Percentiles rank a stretch among this genome's conserved stretches.
Evolutionary conservation across 495 filamentous ascomycete species (phyloP).

Genomic region (Lasiosphaeria miniovina): DNA sequence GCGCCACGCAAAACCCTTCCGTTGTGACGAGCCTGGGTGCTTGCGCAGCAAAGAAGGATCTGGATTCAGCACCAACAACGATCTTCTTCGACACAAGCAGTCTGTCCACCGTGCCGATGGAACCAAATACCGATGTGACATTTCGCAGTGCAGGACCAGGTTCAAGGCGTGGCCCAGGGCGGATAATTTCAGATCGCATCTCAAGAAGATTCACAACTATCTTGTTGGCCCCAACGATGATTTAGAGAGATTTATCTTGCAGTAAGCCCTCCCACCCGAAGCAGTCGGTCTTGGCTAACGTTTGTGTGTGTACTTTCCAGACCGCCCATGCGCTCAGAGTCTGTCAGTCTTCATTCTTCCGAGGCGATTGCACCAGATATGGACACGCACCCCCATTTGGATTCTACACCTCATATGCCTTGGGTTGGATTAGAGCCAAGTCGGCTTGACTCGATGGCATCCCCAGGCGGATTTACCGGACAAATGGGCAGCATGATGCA

Average conservation of each 20-base stretch:
- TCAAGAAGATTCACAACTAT: conserved; percentile 67
- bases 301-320: neutral
- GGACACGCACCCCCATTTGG: neutral
- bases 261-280: conserved; percentile 38
- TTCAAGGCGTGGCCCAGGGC: conserved; percentile 80
- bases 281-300: neutral
- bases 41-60: conserved; percentile 39
- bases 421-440: conserved; percentile 13
- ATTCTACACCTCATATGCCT: neutral
- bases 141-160: conserved; percentile 60
- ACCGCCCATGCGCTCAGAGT: neutral
- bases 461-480: neutral
- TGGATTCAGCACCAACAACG: conserved; percentile 82
- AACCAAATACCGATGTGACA: conserved; percentile 65
- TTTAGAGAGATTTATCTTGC: conserved; percentile 49
- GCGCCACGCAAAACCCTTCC: conserved; percentile 71
- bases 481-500: conserved; percentile 1
- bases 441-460: neutral
- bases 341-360: neutral
- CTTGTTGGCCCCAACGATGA: conserved; percentile 39
- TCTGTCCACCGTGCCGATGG: conserved; percentile 60
- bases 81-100: conserved; percentile 69
- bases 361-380: neutral
- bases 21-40: conserved; percentile 62
- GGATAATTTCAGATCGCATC: conserved; percentile 90